Evolutionary conservation across 176 grass and related monocot species (phyloP), one percentile per base, ranked within the genome.

Genomic region (Juncus effusus): DNA sequence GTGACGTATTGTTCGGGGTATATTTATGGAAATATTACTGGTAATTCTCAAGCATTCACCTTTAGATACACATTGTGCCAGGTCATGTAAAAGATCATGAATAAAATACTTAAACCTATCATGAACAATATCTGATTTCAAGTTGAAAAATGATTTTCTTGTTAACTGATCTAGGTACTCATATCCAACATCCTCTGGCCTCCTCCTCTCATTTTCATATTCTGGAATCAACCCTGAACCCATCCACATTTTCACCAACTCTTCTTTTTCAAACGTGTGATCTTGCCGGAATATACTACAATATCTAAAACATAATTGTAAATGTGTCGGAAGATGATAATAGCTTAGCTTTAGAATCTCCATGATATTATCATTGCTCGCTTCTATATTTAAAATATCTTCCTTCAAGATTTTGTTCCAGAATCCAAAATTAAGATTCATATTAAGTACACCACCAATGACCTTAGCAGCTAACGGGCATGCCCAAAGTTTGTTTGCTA

Each of bases 231-330:
- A 61, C 28, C 56, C 56, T 11, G 56, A 28, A 5, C 54, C 10
- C 55, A 74, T 74, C 56, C 70, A 88, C 76, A 84, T 69, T 39
- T 62, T 68, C 38, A 89, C 54, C 55, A 84, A 55, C 57, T 81
- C 65, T 12, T 70, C 78, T 10, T 56, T 78, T 10, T 72, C 38
- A 59, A 88, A 83, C 4, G 44, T 49, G 60, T 76, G 66, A 36
- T 84, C 64, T 79, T 78, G 77, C 1, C 69, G 80, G 77, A 88
- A 81, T 81, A 88, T 77, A 36, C 62, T 76, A 63, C 61, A 83
- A 68, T 76, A 88, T 13, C 77, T 63, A 70, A 79, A 79, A 36
- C 66, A 79, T 55, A 3, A 40, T 16, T 79, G 65, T 4, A 79
- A 60, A 38, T 79, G 10, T 19, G 76, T 2, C 35, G 76, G 66